Base-by-base conservation (phyloP, 1,139 yeast genomes). In the Sugiyamaella grinbergsii region DNA sequence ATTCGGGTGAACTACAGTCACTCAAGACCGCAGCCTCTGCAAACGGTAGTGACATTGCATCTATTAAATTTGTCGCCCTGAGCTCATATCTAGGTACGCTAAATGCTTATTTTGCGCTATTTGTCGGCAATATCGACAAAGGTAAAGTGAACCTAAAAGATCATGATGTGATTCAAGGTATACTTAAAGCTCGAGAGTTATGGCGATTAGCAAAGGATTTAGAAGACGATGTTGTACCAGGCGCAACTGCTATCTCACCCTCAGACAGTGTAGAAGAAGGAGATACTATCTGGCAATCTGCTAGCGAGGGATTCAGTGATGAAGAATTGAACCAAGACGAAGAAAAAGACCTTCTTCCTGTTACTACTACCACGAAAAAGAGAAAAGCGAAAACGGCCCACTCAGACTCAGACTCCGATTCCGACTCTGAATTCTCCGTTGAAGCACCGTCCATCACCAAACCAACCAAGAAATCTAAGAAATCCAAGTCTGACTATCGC, bases 121-220 rank as follows among this genome's bases (percentile, higher is more conserved):
- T 90, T 57, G 69, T 79, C 38, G 82, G 81, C 33, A 74, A 79
- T 38, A 68, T 84, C 51, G 73, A 73, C 37, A 73, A 74, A 37
- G 80, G 76, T 4, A 85, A 82, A 49, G 75, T 76, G 6, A 75
- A 83, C 26, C 81, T 91, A 84, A 89, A 86, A 61, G 94, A 87
- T 52, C 91, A 85, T 60, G 87, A 93, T 2, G 85, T 91, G 2
- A 90, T 91, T 96, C 91, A 87, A 62, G 78, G 85, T 28, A 84
- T 91, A 40, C 73, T 91, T 53, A 82, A 85, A 50, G 77, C 93
- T 2, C 78, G 94, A 59, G 96, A 90, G 65, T 77, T 86, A n/a
- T 91, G 97, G 96, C 79, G 94, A 65, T 64, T 58, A 33, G 56
- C 47, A 8, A 57, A 50, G 22, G 55, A 55, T 16, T 54, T 36